Evolutionary conservation across 1,284 basidiomycete species (phyloP).

Genomic region (Austropuccinia psidii): DNA sequence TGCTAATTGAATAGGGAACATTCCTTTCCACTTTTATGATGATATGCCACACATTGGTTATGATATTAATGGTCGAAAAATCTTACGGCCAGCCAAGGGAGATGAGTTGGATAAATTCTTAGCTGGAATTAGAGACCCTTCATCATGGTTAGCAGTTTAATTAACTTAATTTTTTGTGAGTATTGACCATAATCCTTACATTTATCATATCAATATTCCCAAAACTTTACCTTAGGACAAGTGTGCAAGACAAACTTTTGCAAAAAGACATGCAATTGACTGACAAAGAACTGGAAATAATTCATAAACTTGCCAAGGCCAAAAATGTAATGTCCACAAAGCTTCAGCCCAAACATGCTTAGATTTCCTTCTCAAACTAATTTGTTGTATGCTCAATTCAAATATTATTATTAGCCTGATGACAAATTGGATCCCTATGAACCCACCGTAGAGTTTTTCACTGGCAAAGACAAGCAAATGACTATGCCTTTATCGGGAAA

Average conservation of each 20-base stretch:
- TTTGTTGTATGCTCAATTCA: background rate
- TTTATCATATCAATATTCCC: background rate
- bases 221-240: constrained; percentile 57
- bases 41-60: constrained; percentile 99
- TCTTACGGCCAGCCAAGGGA: constrained; percentile 85
- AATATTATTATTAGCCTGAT: constrained; percentile 32
- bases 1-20: constrained; percentile 86
- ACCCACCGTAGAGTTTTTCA: constrained; percentile 92
- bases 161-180: no score
- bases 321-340: constrained; percentile 83
- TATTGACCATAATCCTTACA: background rate
- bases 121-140: constrained; percentile 82
- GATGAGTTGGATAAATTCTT: constrained; percentile 98
- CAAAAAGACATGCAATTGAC: constrained; percentile 81
- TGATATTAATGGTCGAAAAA: constrained; percentile 86
- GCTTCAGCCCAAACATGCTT: constrained; percentile 1
- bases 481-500: constrained; percentile 82
- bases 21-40: constrained; percentile 99
- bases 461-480: constrained; percentile 87
- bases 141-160: constrained; percentile 84
- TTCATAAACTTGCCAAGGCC: constrained; percentile 74
- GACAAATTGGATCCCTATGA: constrained; percentile 59
- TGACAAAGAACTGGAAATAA: constrained; percentile 88
- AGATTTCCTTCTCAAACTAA: background rate
- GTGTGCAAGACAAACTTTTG: constrained; percentile 80